Base-by-base conservation (phyloP, 306 rosid genomes). In the Castanea sativa region DNA sequence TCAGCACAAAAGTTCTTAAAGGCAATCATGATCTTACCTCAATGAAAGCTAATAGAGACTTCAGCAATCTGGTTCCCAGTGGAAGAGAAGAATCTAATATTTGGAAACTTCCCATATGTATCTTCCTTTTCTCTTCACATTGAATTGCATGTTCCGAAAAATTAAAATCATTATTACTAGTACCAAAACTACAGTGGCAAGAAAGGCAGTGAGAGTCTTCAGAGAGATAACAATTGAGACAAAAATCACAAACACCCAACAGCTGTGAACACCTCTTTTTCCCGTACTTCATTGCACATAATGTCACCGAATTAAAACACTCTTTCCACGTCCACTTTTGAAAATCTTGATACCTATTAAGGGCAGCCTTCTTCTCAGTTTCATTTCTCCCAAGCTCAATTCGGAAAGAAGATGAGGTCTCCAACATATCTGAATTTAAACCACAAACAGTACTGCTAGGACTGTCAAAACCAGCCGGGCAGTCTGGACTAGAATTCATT, bases 271-370 rank as follows among this genome's bases (percentile, higher is more conserved):
- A 85, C 79, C 99, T 90, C 92, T 89, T 87, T 82, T 82, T 85
- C 85, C 90, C 97, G 77, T 76, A 87, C 80, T 93, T 91, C 80
- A 73, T 84, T 78, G 99, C 94, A 83, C 86, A 82, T 78, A 91
- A 81, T 43, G 81, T 83, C 13, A 93, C 85, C 55, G 92, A 71
- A 86, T 86, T 87, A 29, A 86, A 88, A 87, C 97, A 89, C 79
- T 93, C 98, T 76, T 90, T 90, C 96, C 92, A 91, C 84, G 87
- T 77, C 99, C 99, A 93, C 89, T 89, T 91, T 59, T 93, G 97
- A 83, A 93, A 90, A 84, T 96, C 98, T 78, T 88, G 92, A 86
- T 89, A 96, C 82, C 94, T 90, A 86, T 78, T 88, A 86, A 88
- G 71, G 76, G 97, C 87, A 82, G 91, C 89, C 78, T 80, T 87